Base-by-base conservation (phyloP, 2,329 filamentous ascomycete genomes). In the Didymella glomerata region DNA sequence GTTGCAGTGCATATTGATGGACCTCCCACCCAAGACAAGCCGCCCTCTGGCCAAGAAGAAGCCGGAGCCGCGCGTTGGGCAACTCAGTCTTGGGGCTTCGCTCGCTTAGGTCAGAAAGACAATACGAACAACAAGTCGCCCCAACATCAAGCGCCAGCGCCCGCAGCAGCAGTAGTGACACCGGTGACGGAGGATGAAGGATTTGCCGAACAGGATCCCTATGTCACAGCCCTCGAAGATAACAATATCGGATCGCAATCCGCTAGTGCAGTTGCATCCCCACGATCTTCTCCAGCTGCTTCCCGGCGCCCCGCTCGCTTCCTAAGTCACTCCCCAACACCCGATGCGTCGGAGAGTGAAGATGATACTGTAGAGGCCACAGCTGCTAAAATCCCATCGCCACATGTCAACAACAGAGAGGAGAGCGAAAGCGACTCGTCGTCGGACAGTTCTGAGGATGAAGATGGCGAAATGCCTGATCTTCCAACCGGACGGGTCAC, bases 241-340 rank as follows among this genome's bases (percentile, higher is more conserved):
- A 54, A 51, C 24, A 14, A 25, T 10, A 25, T 46, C 4, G 54
- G 55, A 30, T 65, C 69, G 18, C 54, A 50, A 24, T 67, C 66
- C 10, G 38, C 28, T 16, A 67, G 66, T 45, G 50, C 57, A 13
- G 60, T 42, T 20, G 42, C 41, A 7, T 72, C 69, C 9, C 59
- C 45, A 41, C 55, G 66, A 24, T 70, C 69, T 14, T 72, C 68
- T 13, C 68, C 68, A 27, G 65, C 63, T 10, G 54, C 62, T 4
- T 52, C 55, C 8, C 66, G 65, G 25, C 54, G 45, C 41, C 68
- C 69, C 54, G 69, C 69, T 11, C 65, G 65, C 16, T 69, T 58
- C 27, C 45, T 72, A 14, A 72, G 63, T 28, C 68, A 67, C 30
- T 68, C 68, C 2, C 69, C 69, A 22, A 67, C 68, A 5, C 68